These are phyloP conservation scores for Mucor circinelloides DNA, from an alignment of 371 early-diverging fungal genomes.

Conservation along the genomic window DNA sequence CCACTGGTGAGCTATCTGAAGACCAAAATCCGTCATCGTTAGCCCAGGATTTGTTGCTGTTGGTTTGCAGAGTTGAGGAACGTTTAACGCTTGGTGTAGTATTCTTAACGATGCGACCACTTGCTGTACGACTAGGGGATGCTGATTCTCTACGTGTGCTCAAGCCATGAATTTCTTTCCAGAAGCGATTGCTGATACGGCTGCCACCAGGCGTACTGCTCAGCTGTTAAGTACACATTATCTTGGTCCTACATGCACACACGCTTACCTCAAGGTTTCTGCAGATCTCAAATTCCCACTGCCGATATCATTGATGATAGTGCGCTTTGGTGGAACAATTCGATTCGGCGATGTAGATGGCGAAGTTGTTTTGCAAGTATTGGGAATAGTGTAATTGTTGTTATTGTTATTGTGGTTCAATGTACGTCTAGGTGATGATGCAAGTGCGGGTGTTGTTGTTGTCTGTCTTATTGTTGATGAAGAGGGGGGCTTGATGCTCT, in stretches of 20 bases:
- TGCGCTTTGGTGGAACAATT: neutral
- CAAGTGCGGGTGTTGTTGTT: too few species aligned
- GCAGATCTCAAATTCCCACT: constrained; percentile 19
- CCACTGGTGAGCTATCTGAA: neutral
- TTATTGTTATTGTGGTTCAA: neutral
- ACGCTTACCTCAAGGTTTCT: constrained; percentile 22
- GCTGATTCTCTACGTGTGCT: constrained; percentile 7
- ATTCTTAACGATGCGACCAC: neutral
- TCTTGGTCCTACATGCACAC: neutral
- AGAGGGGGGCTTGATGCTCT: neutral
- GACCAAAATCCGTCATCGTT: constrained; percentile 16
- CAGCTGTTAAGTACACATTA: neutral
- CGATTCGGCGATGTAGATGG: neutral
- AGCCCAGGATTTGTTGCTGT: neutral
- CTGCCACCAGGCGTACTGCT: constrained; percentile 28
- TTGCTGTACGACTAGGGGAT: neutral
- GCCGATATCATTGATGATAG: constrained; percentile 10
- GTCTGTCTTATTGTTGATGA: too few species aligned
- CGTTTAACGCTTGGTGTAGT: neutral
- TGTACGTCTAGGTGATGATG: neutral
- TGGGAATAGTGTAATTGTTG: neutral
- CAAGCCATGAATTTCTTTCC: constrained; percentile 31
- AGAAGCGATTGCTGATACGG: constrained; percentile 23
- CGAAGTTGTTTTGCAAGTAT: neutral
- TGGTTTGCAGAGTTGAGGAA: neutral